Evolutionary conservation across 2,329 filamentous ascomycete genomes (phyloP), one percentile per base, ranked within the genome.

Genomic region (Penicillium polonicum): DNA sequence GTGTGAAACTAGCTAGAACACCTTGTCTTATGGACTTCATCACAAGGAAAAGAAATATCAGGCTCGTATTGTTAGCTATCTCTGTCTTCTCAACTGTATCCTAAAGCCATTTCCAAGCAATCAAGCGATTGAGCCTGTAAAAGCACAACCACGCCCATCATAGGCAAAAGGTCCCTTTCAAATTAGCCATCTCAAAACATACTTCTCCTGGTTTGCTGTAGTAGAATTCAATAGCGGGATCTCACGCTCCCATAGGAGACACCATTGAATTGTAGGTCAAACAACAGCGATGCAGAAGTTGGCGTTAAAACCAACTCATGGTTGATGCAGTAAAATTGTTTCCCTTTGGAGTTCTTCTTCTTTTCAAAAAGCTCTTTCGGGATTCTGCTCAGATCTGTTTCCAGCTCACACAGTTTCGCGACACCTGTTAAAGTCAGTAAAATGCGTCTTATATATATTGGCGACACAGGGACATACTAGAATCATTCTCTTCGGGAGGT

Each of bases 201-300:
- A 25, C 6, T 2, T 25, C 10, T 27, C 2, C 4, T 15, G 2
- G 6, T 8, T 31, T 2, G 2, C n/a, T 4, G 4, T 17, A 15
- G 9, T 33, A 12, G 17, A 15, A 25, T 23, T 65, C 19, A 67
- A 38, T 68, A 70, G 19, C 60, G 55, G 9, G 64, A 56, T 25
- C 52, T 56, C 1, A 69, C 65, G 6, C 50, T 65, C 3, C 68
- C 67, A 23, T 69, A 70, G 1, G 61, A 61, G 3, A 64, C 58
- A 0, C 63, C 64, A 19, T 71, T 67, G 25, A 71, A 68, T 23
- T 70, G 56, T 12, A 68, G 46, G 1, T 70, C 57, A 25, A 70
- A 68, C 2, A 67, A 15, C 27, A 71, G 36, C 0, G 62, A 67
- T 2, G 65, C 65, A 1, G 68, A 71, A 2, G 49, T 55, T 2